A percentile compares a stretch with the other conserved stretches of the same genome.
These are phyloP conservation scores for Ulota crispa DNA, from an alignment of 225 moss, liverwort and hornwort genomes.

Conservation along the genomic window DNA sequence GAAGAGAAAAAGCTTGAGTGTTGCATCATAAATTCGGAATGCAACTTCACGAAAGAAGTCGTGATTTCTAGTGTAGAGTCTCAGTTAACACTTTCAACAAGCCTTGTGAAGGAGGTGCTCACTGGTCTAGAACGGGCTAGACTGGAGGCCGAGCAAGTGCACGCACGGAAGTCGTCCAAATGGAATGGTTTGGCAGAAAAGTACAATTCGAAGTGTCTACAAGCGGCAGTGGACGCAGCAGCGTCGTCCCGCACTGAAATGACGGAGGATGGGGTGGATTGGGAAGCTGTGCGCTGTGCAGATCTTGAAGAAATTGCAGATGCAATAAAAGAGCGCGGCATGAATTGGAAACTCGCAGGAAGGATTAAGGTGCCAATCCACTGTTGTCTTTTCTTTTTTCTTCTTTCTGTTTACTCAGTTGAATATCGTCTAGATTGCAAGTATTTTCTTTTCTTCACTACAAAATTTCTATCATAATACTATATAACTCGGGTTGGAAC, in stretches of 20 bases:
- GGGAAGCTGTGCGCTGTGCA: slow-evolving; percentile 73
- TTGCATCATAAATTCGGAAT: neutral
- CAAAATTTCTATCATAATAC: neutral
- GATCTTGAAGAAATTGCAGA: slow-evolving; percentile 65
- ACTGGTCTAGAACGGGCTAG: slow-evolving; percentile 39
- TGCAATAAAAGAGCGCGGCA: slow-evolving; percentile 82
- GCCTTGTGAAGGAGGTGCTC: slow-evolving; percentile 5
- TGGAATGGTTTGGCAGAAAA: slow-evolving; percentile 38
- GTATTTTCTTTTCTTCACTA: neutral
- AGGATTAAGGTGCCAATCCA: slow-evolving; percentile 66
- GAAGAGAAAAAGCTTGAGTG: neutral
- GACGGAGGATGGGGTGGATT: slow-evolving; percentile 59
- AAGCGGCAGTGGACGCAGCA: neutral
- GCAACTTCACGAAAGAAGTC: slow-evolving; percentile 15
- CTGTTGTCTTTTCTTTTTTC: fast-evolving
- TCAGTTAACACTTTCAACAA: slow-evolving; percentile 16
- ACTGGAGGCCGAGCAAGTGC: slow-evolving; percentile 55
- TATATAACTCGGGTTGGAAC: neutral
- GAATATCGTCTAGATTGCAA: neutral
- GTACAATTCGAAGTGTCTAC: slow-evolving; percentile 18
- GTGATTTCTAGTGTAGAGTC: neutral
- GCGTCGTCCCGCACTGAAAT: neutral
- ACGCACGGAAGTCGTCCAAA: slow-evolving; percentile 47
- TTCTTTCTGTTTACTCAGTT: neutral
- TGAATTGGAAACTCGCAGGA: slow-evolving; percentile 83